phyloP scores from a whole-genome alignment of 805 yeast species.

The Lipomyces spencermartinsiae region DNA sequence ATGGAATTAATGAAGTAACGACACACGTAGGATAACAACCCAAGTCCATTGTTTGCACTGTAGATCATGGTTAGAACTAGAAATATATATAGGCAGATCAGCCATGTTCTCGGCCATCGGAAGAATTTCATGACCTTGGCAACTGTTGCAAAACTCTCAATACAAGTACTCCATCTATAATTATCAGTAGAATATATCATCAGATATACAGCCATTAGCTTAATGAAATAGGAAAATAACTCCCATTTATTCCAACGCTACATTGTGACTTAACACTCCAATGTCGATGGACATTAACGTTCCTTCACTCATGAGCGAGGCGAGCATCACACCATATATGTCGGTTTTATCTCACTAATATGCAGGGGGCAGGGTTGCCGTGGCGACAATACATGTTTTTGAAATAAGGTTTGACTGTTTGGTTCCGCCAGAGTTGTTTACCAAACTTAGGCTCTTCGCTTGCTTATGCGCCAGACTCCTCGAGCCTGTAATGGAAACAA shows the following conservation, averaged over 20 bases:
- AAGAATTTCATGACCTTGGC: not conserved
- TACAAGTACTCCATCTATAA: too few species aligned
- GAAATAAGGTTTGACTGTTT: not conserved
- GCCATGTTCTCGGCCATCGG: not conserved
- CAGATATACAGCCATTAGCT: too few species aligned
- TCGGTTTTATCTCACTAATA: not conserved
- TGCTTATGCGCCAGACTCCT: conserved; percentile 4
- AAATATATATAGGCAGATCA: not conserved
- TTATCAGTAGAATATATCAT: too few species aligned
- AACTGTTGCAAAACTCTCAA: too few species aligned
- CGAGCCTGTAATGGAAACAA: not conserved
- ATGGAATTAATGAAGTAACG: not conserved
- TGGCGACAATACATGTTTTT: not conserved
- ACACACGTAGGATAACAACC: not conserved
- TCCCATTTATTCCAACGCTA: not conserved
- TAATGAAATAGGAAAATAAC: not conserved
- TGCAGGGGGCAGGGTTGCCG: conserved; percentile 8
- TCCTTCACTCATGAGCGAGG: too few species aligned
- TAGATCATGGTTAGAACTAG: not conserved
- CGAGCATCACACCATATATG: not conserved
- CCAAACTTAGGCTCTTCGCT: not conserved
- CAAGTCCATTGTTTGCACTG: not conserved
- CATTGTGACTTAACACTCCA: too few species aligned
- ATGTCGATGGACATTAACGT: too few species aligned
- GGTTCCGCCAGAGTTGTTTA: not conserved